Conservation (phyloP, 768 basidiomycete species). For the Ephemerocybe angulata region DNA sequence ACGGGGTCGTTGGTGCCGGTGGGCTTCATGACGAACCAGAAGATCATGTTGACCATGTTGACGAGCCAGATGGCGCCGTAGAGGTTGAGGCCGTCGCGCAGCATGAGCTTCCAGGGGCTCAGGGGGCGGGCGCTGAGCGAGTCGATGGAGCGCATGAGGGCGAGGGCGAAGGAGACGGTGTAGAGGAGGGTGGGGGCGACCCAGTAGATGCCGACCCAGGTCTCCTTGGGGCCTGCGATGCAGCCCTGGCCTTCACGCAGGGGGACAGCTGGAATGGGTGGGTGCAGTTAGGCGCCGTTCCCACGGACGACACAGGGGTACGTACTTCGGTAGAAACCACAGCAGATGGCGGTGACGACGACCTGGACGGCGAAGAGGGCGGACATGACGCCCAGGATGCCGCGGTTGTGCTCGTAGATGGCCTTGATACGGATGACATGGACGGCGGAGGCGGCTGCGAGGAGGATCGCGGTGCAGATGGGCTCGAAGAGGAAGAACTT, state of each 20-base stretch:
- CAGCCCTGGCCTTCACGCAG: slow-evolving; percentile 75
- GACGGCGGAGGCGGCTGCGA: slow-evolving; percentile 65
- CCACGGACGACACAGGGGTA: slow-evolving; percentile 8
- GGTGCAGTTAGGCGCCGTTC: slow-evolving; percentile 2
- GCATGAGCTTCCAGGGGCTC: slow-evolving; percentile 80
- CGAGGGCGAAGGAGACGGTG: slow-evolving; percentile 60
- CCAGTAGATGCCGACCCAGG: slow-evolving; percentile 90
- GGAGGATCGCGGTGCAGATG: slow-evolving; percentile 76
- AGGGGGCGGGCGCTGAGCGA: slow-evolving; percentile 58
- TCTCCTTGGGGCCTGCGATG: slow-evolving; percentile 76
- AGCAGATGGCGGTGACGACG: slow-evolving; percentile 67
- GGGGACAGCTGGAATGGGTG: slow-evolving; percentile 51
- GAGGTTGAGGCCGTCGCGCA: slow-evolving; percentile 84
- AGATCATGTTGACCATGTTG: slow-evolving; percentile 79
- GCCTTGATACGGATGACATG: slow-evolving; percentile 79
- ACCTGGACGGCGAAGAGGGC: slow-evolving; percentile 63
- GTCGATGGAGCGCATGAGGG: slow-evolving; percentile 53
- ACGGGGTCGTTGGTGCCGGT: slow-evolving; percentile 60
- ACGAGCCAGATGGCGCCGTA: slow-evolving; percentile 77
- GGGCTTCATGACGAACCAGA: slow-evolving; percentile 82
- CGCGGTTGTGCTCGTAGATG: slow-evolving; percentile 64
- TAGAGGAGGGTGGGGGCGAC: slow-evolving; percentile 70
- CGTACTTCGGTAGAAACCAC: slow-evolving; percentile 76
- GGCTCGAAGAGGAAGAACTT: slow-evolving; percentile 83
- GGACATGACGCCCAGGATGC: slow-evolving; percentile 54